phyloP scores from a whole-genome alignment of 208 protist species.

The Tritrichomonas foetus region DNA sequence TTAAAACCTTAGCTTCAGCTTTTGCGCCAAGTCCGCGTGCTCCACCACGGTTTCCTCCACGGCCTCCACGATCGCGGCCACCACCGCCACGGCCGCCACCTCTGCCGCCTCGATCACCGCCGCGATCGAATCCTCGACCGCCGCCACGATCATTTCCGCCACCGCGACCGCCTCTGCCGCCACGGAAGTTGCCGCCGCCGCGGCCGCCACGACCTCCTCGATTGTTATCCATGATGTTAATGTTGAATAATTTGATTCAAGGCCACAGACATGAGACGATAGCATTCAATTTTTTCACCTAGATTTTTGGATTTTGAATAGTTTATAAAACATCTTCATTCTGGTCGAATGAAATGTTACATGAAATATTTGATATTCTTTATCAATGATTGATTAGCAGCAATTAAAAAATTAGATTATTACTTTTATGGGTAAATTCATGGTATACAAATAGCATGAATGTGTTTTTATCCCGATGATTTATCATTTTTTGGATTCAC shows the following conservation, averaged over 20 bases:
- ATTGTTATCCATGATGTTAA: no score
- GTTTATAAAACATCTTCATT: neutral
- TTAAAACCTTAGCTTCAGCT: constrained; percentile 84
- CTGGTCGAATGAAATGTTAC: neutral
- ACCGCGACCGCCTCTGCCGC: neutral
- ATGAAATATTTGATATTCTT: no score
- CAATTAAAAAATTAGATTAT: no score
- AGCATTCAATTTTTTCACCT: no score
- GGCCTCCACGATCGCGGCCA: neutral
- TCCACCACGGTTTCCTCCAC: constrained; percentile 52
- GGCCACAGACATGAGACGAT: no score
- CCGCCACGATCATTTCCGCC: constrained; percentile 34
- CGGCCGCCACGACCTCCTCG: constrained; percentile 47
- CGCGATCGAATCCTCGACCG: constrained; percentile 53
- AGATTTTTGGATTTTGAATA: neutral
- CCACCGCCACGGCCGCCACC: neutral
- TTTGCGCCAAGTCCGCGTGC: constrained; percentile 49
- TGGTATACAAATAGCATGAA: no score
- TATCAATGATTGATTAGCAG: no score
- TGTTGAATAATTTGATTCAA: no score
- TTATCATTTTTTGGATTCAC: no score
- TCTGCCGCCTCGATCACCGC: constrained; percentile 45
- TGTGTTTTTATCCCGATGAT: no score
- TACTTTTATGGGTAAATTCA: no score
- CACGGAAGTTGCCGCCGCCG: constrained; percentile 15